A percentile compares a stretch with the other conserved stretches of the same genome.
Conservation (phyloP, 2,329 filamentous ascomycete genomes). For the Trichoderma sp. region DNA sequence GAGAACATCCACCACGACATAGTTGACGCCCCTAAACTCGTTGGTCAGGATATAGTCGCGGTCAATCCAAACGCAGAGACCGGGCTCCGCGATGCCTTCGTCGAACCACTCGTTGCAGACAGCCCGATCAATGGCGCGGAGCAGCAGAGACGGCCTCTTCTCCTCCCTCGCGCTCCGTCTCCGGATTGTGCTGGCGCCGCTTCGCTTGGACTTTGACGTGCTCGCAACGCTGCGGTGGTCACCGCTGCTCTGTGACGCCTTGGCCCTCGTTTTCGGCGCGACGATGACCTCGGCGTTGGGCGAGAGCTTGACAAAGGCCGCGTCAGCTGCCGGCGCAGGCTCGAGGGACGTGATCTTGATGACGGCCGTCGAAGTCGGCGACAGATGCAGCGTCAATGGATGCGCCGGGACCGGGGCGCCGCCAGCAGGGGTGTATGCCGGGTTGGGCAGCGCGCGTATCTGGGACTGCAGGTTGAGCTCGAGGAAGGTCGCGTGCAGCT, state of each 20-base stretch:
- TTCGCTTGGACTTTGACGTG: conserved; percentile 75
- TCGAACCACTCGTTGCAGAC: conserved; percentile 78
- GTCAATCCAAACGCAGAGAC: conserved; percentile 82
- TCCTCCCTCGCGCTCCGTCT: conserved; percentile 62
- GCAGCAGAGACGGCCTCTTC: conserved; percentile 68
- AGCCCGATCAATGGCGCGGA: conserved; percentile 75
- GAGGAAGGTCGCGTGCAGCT: conserved; percentile 92
- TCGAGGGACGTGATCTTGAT: conserved; percentile 83
- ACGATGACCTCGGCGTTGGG: conserved; percentile 97
- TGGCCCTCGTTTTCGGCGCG: conserved; percentile 84
- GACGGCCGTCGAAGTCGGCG: conserved; percentile 92
- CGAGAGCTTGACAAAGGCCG: conserved; percentile 86
- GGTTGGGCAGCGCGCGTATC: conserved; percentile 90
- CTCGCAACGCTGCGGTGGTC: conserved; percentile 81
- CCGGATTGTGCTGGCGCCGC: conserved; percentile 74
- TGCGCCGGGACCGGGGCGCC: conserved; percentile 63
- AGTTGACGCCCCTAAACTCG: conserved; percentile 74
- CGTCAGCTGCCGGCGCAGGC: conserved; percentile 67
- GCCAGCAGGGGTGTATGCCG: conserved; percentile 60
- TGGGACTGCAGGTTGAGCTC: conserved; percentile 92
- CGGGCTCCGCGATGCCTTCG: conserved; percentile 57
- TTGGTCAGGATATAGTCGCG: conserved; percentile 72
- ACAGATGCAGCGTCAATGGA: conserved; percentile 87
- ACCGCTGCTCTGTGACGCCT: conserved; percentile 63
- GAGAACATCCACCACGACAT: conserved; percentile 82